Percentiles rank a stretch among this genome's conserved stretches.
These are phyloP conservation scores for Leccinum griseonigrum DNA, from an alignment of 1,284 basidiomycete species.

Conservation along the genomic window DNA sequence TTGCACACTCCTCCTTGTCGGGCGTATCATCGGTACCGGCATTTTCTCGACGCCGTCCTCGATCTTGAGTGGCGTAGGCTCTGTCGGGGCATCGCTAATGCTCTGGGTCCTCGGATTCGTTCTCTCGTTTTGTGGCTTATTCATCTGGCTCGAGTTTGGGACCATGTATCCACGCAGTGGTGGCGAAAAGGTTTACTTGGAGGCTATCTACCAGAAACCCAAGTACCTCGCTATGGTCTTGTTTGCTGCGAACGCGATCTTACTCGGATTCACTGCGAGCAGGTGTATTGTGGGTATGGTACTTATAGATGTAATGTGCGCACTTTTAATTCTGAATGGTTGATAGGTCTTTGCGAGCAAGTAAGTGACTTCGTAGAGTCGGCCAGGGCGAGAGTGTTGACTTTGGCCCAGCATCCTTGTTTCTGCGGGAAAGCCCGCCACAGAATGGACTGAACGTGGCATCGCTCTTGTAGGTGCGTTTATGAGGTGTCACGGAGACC, in stretches of 20 bases:
- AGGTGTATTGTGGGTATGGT: conserved; percentile 58
- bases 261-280: conserved; percentile 53
- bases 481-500: neutral
- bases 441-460: conserved; percentile 51
- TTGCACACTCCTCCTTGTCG: conserved; percentile 49
- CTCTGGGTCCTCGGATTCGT: conserved; percentile 57
- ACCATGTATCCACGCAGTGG: conserved; percentile 54
- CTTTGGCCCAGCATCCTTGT: conserved; percentile 44
- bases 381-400: neutral
- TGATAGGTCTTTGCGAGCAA: conserved; percentile 40
- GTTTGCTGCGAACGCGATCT: conserved; percentile 47
- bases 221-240: conserved; percentile 46
- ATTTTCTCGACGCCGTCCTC: conserved; percentile 63
- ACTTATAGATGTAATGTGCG: neutral
- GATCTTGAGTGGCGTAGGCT: conserved; percentile 48
- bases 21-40: conserved; percentile 57
- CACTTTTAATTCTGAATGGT: neutral
- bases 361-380: conserved; percentile 19
- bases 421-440: conserved; percentile 39
- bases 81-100: conserved; percentile 52
- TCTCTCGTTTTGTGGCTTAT: conserved; percentile 50
- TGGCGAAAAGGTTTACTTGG: conserved; percentile 57
- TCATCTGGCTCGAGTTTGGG: conserved; percentile 58
- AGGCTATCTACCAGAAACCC: conserved; percentile 46
- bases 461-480: conserved; percentile 53